phyloP scores from a whole-genome alignment of 2,329 filamentous ascomycete species.

The Colletotrichum karsti region DNA sequence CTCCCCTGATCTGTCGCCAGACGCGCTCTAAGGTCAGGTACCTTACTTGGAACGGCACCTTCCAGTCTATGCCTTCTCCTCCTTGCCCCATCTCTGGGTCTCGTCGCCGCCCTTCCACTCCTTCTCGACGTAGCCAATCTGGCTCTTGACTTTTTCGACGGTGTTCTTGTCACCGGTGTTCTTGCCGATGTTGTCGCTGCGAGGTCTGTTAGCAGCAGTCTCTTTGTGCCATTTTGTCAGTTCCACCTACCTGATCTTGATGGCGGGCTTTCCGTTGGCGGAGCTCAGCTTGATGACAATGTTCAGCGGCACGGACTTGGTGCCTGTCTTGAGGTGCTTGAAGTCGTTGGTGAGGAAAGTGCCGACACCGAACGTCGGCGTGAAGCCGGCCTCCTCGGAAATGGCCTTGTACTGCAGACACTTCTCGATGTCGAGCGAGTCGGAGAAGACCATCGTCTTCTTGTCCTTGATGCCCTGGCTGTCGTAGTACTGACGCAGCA shows the following conservation, averaged over 20 bases:
- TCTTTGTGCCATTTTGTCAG: not conserved
- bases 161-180: constrained; percentile 88
- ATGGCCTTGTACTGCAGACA: constrained; percentile 90
- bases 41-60: not conserved
- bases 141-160: constrained; percentile 83
- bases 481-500: constrained; percentile 85
- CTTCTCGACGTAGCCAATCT: constrained; percentile 87
- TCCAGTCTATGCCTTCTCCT: constrained; percentile 38
- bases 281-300: constrained; percentile 98
- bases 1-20: constrained; percentile 10
- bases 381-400: constrained; percentile 82
- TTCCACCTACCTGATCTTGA: constrained; percentile 77
- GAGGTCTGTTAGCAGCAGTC: constrained; percentile 2
- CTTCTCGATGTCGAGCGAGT: constrained; percentile 89
- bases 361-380: constrained; percentile 90
- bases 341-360: constrained; percentile 98
- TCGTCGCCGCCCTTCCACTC: constrained; percentile 88
- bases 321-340: constrained; percentile 72
- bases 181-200: constrained; percentile 84
- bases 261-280: constrained; percentile 79
- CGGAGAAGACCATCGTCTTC: constrained; percentile 95
- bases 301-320: constrained; percentile 91
- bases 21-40: too few species aligned
- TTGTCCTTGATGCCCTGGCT: constrained; percentile 76
- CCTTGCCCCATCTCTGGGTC: constrained; percentile 79